phyloP scores from a whole-genome alignment of 805 yeast species.

The Danielozyma ontarioensis region DNA sequence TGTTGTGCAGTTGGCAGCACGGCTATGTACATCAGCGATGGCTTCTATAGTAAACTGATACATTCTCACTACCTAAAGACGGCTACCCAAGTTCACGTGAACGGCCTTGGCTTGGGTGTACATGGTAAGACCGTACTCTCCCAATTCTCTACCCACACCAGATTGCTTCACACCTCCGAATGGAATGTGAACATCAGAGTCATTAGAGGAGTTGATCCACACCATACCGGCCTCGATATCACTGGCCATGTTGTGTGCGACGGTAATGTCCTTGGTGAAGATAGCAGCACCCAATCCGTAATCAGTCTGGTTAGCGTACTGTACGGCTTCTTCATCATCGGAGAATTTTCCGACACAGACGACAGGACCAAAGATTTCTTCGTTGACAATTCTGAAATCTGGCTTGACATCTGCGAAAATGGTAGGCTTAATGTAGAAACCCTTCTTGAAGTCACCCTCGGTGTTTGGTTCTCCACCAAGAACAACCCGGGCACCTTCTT shows the following conservation, averaged over 20 bases:
- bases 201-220: constrained; percentile 67
- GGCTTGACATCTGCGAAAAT: constrained; percentile 67
- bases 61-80: constrained; percentile 23
- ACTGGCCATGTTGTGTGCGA: constrained; percentile 60
- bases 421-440: constrained; percentile 72
- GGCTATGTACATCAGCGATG: too few species aligned
- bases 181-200: constrained; percentile 60
- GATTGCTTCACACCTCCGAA: constrained; percentile 79
- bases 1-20: too few species aligned
- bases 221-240: constrained; percentile 63
- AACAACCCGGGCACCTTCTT: constrained; percentile 39
- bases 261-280: constrained; percentile 61
- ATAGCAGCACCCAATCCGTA: constrained; percentile 84
- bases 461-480: constrained; percentile 39
- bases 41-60: too few species aligned
- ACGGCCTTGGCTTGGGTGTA: constrained; percentile 76
- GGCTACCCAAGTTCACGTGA: constrained; percentile 58
- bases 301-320: constrained; percentile 62
- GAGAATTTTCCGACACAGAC: constrained; percentile 62
- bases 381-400: constrained; percentile 60
- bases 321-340: constrained; percentile 63
- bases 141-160: constrained; percentile 80
- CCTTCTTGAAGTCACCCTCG: constrained; percentile 38
- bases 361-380: constrained; percentile 89
- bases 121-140: constrained; percentile 63